phyloP scores from a whole-genome alignment of 208 protist species.

The Phytomonas francai region DNA sequence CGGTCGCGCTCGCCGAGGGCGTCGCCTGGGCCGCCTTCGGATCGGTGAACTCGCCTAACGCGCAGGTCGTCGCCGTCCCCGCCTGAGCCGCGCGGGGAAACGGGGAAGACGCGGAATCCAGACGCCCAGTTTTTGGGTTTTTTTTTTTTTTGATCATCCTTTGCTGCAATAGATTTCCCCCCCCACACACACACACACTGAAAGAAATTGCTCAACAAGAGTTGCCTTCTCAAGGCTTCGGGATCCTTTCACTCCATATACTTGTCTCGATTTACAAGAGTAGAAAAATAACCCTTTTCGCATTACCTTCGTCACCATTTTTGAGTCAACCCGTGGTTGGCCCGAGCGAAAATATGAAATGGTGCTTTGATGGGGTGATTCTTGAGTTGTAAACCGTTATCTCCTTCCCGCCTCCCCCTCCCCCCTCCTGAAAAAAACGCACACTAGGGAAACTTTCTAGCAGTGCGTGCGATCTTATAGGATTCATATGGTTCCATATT shows the following conservation, averaged over 20 bases:
- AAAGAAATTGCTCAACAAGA: not conserved
- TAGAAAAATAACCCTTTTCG: not conserved
- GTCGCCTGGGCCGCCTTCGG: constrained; percentile 38
- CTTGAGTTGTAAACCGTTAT: too few relatives aligned
- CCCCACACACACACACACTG: constrained; percentile 5
- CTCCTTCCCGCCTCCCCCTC: too few relatives aligned
- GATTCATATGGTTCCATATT: too few relatives aligned
- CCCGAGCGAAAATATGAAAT: too few relatives aligned
- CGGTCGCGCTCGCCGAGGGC: constrained; percentile 22
- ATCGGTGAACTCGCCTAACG: constrained; percentile 13
- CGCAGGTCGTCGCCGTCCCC: constrained; percentile 37
- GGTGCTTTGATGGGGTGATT: too few relatives aligned
- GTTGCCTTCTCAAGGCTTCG: not conserved
- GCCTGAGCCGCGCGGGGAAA: constrained; percentile 7
- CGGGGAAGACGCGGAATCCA: not conserved
- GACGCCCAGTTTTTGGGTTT: not conserved
- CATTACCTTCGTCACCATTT: not conserved
- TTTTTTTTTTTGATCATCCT: not conserved
- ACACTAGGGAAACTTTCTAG: too few relatives aligned
- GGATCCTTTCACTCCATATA: not conserved
- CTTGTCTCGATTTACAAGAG: not conserved
- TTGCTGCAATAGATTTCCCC: constrained; percentile 1
- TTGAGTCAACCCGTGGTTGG: too few relatives aligned
- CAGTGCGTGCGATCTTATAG: too few relatives aligned
- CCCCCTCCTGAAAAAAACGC: too few relatives aligned